Evolutionary conservation across 2,329 filamentous ascomycete genomes (phyloP).

Genomic region (Hypoxylon sp.): DNA sequence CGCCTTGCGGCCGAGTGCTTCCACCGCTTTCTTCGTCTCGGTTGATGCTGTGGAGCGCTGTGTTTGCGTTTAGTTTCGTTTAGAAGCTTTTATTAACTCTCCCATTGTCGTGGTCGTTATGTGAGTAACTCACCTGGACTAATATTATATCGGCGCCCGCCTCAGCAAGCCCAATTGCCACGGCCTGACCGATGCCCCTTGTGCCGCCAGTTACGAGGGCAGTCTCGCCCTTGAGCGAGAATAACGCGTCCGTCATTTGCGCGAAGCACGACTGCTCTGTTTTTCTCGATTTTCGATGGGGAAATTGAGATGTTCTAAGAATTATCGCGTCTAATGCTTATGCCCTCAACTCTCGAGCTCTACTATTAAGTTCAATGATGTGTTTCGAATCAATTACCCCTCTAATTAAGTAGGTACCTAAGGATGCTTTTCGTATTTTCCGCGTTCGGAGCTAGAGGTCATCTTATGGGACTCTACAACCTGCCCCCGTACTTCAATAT

Average conservation of each 20-base stretch:
- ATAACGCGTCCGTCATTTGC: constrained; percentile 55
- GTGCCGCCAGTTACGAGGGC: constrained; percentile 71
- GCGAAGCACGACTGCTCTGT: background rate
- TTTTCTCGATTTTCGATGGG: background rate
- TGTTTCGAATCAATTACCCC: constrained; percentile 16
- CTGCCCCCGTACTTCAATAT: background rate
- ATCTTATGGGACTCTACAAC: background rate
- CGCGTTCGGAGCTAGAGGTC: constrained; percentile 35
- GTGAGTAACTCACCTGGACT: constrained; percentile 61
- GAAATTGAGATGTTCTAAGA: background rate
- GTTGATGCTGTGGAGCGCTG: constrained; percentile 61
- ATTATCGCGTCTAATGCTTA: background rate
- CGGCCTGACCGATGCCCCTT: constrained; percentile 70
- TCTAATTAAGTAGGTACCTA: constrained; percentile 2
- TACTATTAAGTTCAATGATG: constrained; percentile 9
- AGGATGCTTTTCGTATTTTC: constrained; percentile 14
- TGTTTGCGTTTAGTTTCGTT: constrained; percentile 14
- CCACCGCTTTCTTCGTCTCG: constrained; percentile 72
- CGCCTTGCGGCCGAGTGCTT: constrained; percentile 75
- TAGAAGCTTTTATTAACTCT: background rate
- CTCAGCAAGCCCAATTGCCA: constrained; percentile 71
- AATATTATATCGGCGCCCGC: constrained; percentile 71
- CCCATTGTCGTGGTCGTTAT: no score
- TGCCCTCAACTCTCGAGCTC: background rate
- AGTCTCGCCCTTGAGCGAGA: constrained; percentile 70